phyloP scores from a whole-genome alignment of 2,329 filamentous ascomycete species.

The Zopfia rhizophila region DNA sequence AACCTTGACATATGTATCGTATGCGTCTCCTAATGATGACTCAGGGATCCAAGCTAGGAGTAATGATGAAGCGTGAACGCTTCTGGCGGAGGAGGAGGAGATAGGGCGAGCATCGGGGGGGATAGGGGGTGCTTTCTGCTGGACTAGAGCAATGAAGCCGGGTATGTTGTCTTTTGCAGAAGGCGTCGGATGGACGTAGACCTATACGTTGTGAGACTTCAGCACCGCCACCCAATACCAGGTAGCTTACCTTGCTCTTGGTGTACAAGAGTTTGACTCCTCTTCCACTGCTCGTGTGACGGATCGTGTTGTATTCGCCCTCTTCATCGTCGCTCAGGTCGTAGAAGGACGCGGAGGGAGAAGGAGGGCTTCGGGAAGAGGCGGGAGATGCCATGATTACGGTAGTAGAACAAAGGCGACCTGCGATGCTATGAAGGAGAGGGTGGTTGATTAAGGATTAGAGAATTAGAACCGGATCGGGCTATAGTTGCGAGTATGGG shows the following conservation, averaged over 20 bases:
- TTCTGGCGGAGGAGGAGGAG: constrained; percentile 55
- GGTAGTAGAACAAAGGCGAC: background rate
- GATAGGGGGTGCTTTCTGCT: constrained; percentile 73
- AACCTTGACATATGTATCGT: constrained; percentile 93
- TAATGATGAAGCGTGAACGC: constrained; percentile 72
- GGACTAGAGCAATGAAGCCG: constrained; percentile 90
- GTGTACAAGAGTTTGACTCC: constrained; percentile 95
- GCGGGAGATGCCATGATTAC: constrained; percentile 43
- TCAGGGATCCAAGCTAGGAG: constrained; percentile 95
- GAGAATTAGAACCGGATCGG: too few species aligned
- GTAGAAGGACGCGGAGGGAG: constrained; percentile 89
- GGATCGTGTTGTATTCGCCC: constrained; percentile 92
- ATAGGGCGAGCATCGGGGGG: constrained; percentile 47
- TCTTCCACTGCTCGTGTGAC: constrained; percentile 77
- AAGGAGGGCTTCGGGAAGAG: constrained; percentile 60
- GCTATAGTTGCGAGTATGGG: background rate
- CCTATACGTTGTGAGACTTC: constrained; percentile 65
- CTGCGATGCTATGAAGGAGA: background rate
- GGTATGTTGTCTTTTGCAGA: constrained; percentile 95
- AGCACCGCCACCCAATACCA: constrained; percentile 30
- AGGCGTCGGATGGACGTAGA: constrained; percentile 94
- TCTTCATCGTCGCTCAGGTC: constrained; percentile 97
- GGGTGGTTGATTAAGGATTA: constrained; percentile 2
- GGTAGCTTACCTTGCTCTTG: constrained; percentile 83
- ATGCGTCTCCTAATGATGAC: constrained; percentile 81